Conservation (phyloP, 257 asterid species). For the Cruciata laevipes region DNA sequence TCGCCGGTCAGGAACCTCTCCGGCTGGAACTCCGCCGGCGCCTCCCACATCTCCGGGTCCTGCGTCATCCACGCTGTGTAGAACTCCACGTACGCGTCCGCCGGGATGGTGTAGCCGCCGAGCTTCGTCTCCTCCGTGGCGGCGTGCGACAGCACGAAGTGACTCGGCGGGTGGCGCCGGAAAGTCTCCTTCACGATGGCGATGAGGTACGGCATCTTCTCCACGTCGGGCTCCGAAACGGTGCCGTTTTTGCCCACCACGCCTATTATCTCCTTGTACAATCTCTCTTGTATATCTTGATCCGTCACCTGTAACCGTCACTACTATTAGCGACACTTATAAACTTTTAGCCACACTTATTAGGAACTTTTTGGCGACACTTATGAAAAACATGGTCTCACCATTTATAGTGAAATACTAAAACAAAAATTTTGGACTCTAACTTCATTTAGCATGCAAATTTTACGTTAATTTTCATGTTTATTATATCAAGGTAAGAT, state of each 20-base stretch:
- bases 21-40: constrained; percentile 62
- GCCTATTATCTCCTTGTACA: constrained; percentile 57
- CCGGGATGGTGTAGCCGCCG: constrained; percentile 81
- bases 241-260: constrained; percentile 54
- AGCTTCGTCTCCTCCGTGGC: constrained; percentile 54
- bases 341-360: no score
- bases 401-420: background rate
- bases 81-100: constrained; percentile 65
- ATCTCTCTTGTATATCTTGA: constrained; percentile 66
- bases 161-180: constrained; percentile 86
- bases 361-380: no score
- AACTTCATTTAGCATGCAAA: no score
- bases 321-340: background rate
- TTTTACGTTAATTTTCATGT: no score
- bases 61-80: constrained; percentile 92
- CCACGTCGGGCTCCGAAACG: constrained; percentile 54
- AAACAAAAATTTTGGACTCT: background rate
- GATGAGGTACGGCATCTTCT: constrained; percentile 67
- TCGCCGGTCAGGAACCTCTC: constrained; percentile 81
- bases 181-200: constrained; percentile 78
- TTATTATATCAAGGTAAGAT: no score
- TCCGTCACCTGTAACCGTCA: constrained; percentile 18
- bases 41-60: constrained; percentile 64
- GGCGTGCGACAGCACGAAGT: constrained; percentile 77
- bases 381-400: background rate